A percentile compares a stretch with the other conserved stretches of the same genome.
Evolutionary conservation across 495 filamentous ascomycete genomes (phyloP).

Genomic region (Trypethelium eluteriae): DNA sequence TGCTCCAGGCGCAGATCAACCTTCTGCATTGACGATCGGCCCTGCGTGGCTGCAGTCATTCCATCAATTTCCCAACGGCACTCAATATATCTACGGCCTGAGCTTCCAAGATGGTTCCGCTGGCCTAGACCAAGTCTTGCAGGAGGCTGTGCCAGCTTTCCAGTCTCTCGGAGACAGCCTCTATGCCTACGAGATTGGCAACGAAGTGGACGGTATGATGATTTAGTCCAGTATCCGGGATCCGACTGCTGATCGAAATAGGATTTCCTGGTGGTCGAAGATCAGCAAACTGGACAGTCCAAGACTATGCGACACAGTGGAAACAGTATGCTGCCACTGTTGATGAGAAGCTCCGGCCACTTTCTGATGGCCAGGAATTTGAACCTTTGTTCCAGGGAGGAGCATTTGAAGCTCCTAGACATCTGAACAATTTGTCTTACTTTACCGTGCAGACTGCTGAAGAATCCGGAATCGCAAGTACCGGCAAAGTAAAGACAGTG

Average conservation of each 20-base stretch:
- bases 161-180: conserved; percentile 16
- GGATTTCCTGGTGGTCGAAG: conserved; percentile 25
- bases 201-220: conserved; percentile 25
- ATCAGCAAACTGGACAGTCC: conserved; percentile 24
- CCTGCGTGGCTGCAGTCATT: conserved; percentile 24
- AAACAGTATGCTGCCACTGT: conserved; percentile 20
- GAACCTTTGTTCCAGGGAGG: not conserved
- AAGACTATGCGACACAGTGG: conserved; percentile 25
- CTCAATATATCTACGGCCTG: conserved; percentile 24
- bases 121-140: conserved; percentile 17
- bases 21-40: conserved; percentile 20
- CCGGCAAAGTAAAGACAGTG: conserved; percentile 17
- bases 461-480: conserved; percentile 16
- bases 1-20: conserved; percentile 20
- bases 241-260: not conserved
- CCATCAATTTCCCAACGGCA: conserved; percentile 23
- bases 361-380: conserved; percentile 1
- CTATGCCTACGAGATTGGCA: conserved; percentile 28
- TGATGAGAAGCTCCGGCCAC: not conserved
- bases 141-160: conserved; percentile 20
- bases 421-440: not conserved
- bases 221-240: not conserved
- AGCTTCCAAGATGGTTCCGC: conserved; percentile 16
- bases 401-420: conserved; percentile 25
- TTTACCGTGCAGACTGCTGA: conserved; percentile 17